A percentile compares a stretch with the other conserved stretches of the same genome.
These are phyloP conservation scores for Aspergillus terreus DNA, from an alignment of 2,329 filamentous ascomycete species.

Conservation along the genomic window DNA sequence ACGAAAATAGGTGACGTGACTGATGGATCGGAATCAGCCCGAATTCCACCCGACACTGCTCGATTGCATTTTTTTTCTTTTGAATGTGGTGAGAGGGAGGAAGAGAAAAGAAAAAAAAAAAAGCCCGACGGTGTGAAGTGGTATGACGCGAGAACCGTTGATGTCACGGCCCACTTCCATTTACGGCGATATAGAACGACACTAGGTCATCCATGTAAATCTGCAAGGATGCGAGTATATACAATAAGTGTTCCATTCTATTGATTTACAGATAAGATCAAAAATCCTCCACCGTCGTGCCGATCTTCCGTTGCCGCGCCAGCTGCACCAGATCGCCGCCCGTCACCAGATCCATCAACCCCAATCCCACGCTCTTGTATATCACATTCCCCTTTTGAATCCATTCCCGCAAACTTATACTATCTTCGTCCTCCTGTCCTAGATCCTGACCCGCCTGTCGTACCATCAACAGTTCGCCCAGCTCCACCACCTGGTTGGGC, in stretches of 20 bases:
- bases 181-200: background rate
- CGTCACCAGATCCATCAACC: conserved; percentile 65
- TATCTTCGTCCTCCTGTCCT: conserved; percentile 32
- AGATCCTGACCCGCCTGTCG: conserved; percentile 47
- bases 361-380: conserved; percentile 66
- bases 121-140: background rate
- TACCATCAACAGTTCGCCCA: conserved; percentile 74
- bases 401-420: conserved; percentile 54
- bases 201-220: background rate
- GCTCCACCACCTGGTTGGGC: conserved; percentile 74
- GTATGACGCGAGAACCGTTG: background rate
- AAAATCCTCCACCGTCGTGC: conserved; percentile 46
- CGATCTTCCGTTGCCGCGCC: conserved; percentile 54
- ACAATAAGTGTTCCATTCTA: background rate
- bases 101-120: background rate
- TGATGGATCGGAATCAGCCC: background rate
- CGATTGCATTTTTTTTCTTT: background rate
- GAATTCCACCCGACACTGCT: background rate
- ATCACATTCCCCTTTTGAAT: conserved; percentile 62
- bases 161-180: background rate
- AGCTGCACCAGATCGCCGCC: conserved; percentile 56
- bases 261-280: conserved; percentile 14
- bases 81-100: background rate
- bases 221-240: background rate
- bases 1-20: background rate